Evolutionary conservation across 2,329 filamentous ascomycete genomes (phyloP).

Genomic region (Myriosclerotinia duriaeana): DNA sequence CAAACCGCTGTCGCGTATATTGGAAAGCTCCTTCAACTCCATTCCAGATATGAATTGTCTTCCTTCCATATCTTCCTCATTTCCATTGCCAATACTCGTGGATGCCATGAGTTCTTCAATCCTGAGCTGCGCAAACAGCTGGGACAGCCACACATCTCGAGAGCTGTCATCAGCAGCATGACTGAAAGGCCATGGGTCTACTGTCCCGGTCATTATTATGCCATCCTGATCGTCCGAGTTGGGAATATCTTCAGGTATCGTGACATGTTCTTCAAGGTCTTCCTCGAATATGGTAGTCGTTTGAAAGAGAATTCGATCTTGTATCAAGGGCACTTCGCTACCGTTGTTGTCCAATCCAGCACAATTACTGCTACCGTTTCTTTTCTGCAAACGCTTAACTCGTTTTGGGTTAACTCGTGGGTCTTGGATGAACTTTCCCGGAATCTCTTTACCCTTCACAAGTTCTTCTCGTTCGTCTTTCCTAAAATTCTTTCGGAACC

Average conservation of each 20-base stretch:
- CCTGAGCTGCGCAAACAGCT: neutral
- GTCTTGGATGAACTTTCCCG: neutral
- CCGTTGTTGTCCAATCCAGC: neutral
- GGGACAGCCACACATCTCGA: neutral
- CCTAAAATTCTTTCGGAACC: slow-evolving; percentile 5
- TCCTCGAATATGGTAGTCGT: neutral
- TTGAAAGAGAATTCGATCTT: neutral
- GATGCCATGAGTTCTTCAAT: neutral
- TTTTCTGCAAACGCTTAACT: neutral
- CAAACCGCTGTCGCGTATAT: neutral
- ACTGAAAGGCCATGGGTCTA: neutral
- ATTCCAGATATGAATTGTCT: neutral
- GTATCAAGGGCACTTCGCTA: no score
- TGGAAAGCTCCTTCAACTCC: neutral
- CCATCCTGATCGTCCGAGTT: neutral
- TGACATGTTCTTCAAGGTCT: neutral
- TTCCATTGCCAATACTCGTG: neutral
- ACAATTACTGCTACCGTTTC: neutral
- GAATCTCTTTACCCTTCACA: neutral
- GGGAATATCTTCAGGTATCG: neutral
- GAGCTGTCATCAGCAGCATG: neutral
- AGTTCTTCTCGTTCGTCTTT: neutral
- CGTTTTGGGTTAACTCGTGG: neutral
- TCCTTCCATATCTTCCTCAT: neutral
- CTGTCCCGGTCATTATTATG: no score